These are phyloP conservation scores for Dothideomycetidae sp. DNA, from an alignment of 2,329 filamentous ascomycete genomes.

Conservation along the genomic window DNA sequence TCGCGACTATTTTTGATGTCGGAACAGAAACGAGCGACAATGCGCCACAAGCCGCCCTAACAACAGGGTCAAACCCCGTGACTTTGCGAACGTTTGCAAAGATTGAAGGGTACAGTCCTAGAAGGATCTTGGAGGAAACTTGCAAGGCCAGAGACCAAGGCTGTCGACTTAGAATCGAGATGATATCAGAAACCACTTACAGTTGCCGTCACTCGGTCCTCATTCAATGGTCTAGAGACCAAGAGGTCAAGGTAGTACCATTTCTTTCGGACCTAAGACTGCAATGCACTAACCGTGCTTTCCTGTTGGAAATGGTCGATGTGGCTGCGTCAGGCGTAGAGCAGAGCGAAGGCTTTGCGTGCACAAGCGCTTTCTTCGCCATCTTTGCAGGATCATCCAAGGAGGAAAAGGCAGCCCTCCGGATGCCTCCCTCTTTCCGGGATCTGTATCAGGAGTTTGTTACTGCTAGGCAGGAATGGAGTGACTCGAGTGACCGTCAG, in stretches of 20 bases:
- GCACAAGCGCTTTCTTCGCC: slow-evolving; percentile 68
- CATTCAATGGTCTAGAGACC: slow-evolving; percentile 65
- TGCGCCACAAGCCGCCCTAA: not conserved
- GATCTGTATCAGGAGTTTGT: slow-evolving; percentile 74
- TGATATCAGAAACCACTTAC: slow-evolving; percentile 60
- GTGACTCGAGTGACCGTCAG: slow-evolving; percentile 56
- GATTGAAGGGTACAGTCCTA: slow-evolving; percentile 61
- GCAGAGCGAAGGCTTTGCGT: slow-evolving; percentile 78
- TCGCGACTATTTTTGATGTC: slow-evolving; percentile 44
- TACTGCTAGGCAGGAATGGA: slow-evolving; percentile 52
- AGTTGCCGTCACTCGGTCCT: slow-evolving; percentile 61
- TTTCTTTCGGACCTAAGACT: slow-evolving; percentile 30
- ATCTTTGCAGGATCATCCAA: slow-evolving; percentile 64
- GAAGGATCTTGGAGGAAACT: slow-evolving; percentile 69
- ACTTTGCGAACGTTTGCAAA: slow-evolving; percentile 73
- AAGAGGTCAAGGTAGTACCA: slow-evolving; percentile 36
- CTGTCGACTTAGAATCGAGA: slow-evolving; percentile 51
- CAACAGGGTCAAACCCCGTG: not conserved
- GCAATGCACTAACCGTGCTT: slow-evolving; percentile 30
- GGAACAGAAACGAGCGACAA: slow-evolving; percentile 5
- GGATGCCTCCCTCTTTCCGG: slow-evolving; percentile 66
- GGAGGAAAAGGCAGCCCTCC: slow-evolving; percentile 72
- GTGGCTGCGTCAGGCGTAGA: slow-evolving; percentile 59
- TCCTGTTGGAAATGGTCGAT: slow-evolving; percentile 58
- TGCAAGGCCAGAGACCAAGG: slow-evolving; percentile 66